Base-by-base conservation (phyloP, 352 stramenopile species). In the Pythium dissimile region DNA sequence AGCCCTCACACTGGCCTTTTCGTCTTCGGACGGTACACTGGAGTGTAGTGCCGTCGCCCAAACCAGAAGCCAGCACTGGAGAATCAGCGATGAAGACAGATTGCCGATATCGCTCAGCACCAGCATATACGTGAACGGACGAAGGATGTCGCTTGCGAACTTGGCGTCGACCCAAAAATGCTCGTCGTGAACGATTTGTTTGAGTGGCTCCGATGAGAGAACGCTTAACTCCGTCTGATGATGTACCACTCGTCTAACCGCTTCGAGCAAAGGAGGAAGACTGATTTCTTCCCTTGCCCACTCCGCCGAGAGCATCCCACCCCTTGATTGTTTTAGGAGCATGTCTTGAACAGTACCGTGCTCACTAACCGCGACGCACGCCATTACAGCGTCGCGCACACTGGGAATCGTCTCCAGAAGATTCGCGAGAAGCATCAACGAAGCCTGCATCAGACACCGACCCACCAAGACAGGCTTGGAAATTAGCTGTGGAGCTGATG, bases 361-460 rank as follows among this genome's bases (percentile, higher is more conserved):
- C 12, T 55, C 34, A 13, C 53, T 34, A 35, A 78, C 27, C 1
- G 21, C 6, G 1, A 34, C 56, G 48, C 41, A 59, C 4, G 21
- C 37, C 7, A 62, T 47, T n/a, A 62, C 53, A 3, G 34, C 32
- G 12, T 12, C 37, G 20, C 45, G 52, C 20, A 62, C 7, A 12
- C 20, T 8, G 1, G 59, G 45, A 8, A 20, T 23, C 3, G 15
- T 20, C 16, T 44, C 38, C 2, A 58, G n/a, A 3, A 67, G 28
- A 1, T 21, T 18, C 6, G 27, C 37, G 2, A 67, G 30, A 8
- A 67, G 52, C 6, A 28, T 50, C 1, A 67, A 32, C 5, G 59
- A 54, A 1, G 45, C 32, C 24, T 80, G 68, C 50, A 73, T 67
- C 54, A 80, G 66, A 21, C 71, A 80, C 3, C 65, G 57, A 21